A percentile compares a stretch with the other conserved stretches of the same genome.
Evolutionary conservation across 1,284 basidiomycete genomes (phyloP).

Genomic region (Melampsora americana): DNA sequence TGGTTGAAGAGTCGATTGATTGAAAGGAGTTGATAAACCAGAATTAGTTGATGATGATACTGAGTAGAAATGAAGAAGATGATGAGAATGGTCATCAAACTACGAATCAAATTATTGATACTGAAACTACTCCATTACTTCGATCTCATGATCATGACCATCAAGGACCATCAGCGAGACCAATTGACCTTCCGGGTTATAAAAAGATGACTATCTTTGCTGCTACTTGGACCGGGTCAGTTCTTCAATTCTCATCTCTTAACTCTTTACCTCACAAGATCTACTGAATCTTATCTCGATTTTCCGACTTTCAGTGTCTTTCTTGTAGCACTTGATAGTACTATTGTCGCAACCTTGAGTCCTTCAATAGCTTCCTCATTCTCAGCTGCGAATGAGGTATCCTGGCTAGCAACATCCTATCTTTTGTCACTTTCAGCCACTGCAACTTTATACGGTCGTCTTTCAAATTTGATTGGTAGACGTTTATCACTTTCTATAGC

Average conservation of each 20-base stretch:
- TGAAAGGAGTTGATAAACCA: too few relatives aligned
- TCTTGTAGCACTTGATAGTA: slow-evolving; percentile 45
- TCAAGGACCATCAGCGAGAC: too few relatives aligned
- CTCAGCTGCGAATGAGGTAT: slow-evolving; percentile 51
- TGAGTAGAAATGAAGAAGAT: too few relatives aligned
- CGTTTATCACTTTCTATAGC: slow-evolving; percentile 49
- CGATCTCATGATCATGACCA: too few relatives aligned
- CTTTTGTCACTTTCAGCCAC: slow-evolving; percentile 52
- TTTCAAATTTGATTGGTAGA: slow-evolving; percentile 52
- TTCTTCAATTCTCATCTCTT: neutral
- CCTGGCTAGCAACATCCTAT: slow-evolving; percentile 53
- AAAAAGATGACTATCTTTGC: neutral
- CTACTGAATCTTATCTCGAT: neutral
- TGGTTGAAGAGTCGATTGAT: too few relatives aligned
- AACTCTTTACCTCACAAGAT: neutral
- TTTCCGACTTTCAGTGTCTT: slow-evolving; percentile 21
- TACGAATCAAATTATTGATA: too few relatives aligned
- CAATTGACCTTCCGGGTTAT: neutral
- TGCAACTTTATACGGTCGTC: slow-evolving; percentile 52
- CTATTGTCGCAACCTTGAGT: slow-evolving; percentile 53
- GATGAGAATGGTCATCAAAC: too few relatives aligned
- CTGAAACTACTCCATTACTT: too few relatives aligned
- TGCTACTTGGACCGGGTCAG: neutral
- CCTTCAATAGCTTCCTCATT: slow-evolving; percentile 52
- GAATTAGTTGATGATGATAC: too few relatives aligned